Evolutionary conservation across 768 basidiomycete species (phyloP), one percentile per base, ranked within the genome.

Genomic region (Leccinum longicurvipes): DNA sequence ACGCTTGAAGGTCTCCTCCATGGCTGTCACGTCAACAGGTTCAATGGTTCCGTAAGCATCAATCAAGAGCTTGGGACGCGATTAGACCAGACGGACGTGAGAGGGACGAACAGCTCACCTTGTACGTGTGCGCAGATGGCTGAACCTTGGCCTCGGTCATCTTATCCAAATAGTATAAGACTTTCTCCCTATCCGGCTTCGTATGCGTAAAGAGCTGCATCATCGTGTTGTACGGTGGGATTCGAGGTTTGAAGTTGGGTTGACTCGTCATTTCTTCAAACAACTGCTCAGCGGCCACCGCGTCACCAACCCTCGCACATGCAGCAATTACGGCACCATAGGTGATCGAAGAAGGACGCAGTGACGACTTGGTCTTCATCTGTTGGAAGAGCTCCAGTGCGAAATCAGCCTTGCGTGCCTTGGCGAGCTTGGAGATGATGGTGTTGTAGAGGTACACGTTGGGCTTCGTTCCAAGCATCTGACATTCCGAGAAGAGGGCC

Each of bases 141-240:
- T 73, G 64, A 24, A 98, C 84, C 0, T 77, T 72, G 4, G 80
- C 85, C 27, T 70, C 67, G 32, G 75, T 69, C 71, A 99, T 77
- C 64, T 82, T 77, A 47, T 87, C 67, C 70, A 89, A 89, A 69
- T 86, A 98, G 62, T 81, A 77, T 25, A 98, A 72, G 17, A 87
- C 90, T 47, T 85, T 81, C 25, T 80, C 80, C 51, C 93, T 83
- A 59, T 91, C 87, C 2, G 93, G 96, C 70, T 89, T 91, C n/a
- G 89, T 93, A 53, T 87, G 84, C 48, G 89, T 87, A 73, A 93
- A 94, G 63, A 96, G 78, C 70, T 99, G 97, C 83, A 99, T 98
- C 94, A 99, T 97, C 31, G 89, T 94, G 75, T 99, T 99, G 79
- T 86, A 99, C 1, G 96, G 96, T 19, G 96, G 97, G 1, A 97